phyloP scores from a whole-genome alignment of 169 alveolate genomes.

The Cryptosporidium meleagridis region DNA sequence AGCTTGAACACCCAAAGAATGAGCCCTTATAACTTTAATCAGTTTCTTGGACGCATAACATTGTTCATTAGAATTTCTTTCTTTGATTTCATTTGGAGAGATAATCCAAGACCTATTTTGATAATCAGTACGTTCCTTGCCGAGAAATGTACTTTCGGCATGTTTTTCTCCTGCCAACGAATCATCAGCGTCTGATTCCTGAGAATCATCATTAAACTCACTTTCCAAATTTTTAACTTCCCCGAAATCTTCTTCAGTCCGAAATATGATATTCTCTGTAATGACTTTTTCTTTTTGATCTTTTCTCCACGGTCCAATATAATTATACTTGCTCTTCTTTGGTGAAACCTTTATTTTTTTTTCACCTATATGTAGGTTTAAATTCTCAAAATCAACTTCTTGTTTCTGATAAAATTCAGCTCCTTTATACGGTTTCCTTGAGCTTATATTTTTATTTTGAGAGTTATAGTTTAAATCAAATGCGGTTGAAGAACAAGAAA shows the following conservation, averaged over 20 bases:
- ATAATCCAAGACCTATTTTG: constrained; percentile 64
- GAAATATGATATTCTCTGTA: not conserved
- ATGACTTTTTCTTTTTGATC: not conserved
- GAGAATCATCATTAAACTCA: not conserved
- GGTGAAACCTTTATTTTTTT: not conserved
- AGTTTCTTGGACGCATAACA: constrained; percentile 93
- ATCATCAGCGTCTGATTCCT: not conserved
- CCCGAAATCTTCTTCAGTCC: not conserved
- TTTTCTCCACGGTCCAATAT: constrained; percentile 37
- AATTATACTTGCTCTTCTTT: not conserved
- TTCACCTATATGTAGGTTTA: not conserved
- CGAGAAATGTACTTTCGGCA: constrained; percentile 52
- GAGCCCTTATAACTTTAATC: constrained; percentile 91
- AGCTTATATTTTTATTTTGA: constrained; percentile 10
- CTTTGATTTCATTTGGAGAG: constrained; percentile 51
- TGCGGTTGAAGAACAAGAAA: constrained; percentile 26
- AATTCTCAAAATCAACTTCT: not conserved
- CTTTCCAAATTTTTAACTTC: not conserved
- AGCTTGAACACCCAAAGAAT: constrained; percentile 92
- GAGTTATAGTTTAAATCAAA: constrained; percentile 33
- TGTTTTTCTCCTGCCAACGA: not conserved
- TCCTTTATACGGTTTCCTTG: not conserved
- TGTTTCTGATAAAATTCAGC: not conserved
- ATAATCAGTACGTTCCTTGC: constrained; percentile 38
- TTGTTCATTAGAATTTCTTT: constrained; percentile 70